These are phyloP conservation scores for Leucosporidium scottii DNA, from an alignment of 768 basidiomycete species.

Conservation along the genomic window DNA sequence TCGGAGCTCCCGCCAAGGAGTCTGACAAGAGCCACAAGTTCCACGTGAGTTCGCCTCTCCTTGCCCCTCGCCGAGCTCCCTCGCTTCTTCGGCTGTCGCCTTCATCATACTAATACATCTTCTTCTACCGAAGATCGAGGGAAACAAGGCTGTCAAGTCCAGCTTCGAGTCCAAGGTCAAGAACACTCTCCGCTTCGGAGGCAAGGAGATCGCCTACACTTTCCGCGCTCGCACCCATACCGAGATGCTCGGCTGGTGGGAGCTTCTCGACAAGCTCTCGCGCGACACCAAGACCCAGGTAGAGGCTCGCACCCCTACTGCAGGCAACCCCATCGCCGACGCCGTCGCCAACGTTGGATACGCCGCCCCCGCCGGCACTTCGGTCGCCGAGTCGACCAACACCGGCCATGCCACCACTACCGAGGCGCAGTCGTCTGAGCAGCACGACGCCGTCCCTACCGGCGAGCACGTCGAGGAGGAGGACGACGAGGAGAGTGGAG, in stretches of 20 bases:
- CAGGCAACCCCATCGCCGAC: conserved; percentile 21
- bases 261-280: conserved; percentile 29
- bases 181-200: conserved; percentile 30
- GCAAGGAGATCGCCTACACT: conserved; percentile 35
- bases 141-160: conserved; percentile 8
- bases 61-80: background rate
- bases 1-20: conserved; percentile 13
- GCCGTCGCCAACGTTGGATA: conserved; percentile 29
- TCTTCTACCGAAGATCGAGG: background rate
- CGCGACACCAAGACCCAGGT: conserved; percentile 29
- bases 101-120: background rate
- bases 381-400: conserved; percentile 1
- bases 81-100: background rate
- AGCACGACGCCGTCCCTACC: background rate
- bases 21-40: conserved; percentile 5
- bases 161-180: conserved; percentile 24
- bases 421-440: background rate
- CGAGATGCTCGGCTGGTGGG: conserved; percentile 34
- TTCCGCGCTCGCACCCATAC: conserved; percentile 33
- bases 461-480: conserved; percentile 6
- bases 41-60: background rate
- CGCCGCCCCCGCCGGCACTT: conserved; percentile 1
- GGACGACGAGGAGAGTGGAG: conserved; percentile 21
- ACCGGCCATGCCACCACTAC: background rate
- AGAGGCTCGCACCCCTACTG: background rate